phyloP scores from a whole-genome alignment of 1,139 yeast genomes.

The Scheffersomyces cryptocercus region DNA sequence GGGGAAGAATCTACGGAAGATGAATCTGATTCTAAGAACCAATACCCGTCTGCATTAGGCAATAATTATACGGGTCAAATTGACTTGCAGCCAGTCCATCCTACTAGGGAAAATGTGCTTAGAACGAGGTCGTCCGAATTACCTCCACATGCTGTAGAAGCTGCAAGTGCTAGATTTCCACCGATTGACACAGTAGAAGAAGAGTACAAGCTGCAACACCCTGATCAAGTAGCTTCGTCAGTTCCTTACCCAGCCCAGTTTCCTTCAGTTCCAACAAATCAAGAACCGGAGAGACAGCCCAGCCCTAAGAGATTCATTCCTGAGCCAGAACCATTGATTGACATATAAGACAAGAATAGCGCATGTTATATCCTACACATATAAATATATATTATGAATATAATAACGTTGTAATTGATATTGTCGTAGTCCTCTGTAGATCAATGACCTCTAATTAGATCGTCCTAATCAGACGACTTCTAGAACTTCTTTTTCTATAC shows the following conservation, averaged over 20 bases:
- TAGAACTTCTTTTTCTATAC: no score
- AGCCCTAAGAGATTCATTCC: conserved; percentile 13
- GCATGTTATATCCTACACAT: no score
- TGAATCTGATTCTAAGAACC: not conserved
- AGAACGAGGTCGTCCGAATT: conserved; percentile 14
- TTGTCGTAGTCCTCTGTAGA: conserved; percentile 3
- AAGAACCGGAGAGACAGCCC: conserved; percentile 2
- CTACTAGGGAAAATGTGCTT: conserved; percentile 1
- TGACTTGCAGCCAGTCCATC: not conserved
- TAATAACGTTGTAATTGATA: not conserved
- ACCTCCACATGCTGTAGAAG: conserved; percentile 15
- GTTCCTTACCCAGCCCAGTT: not conserved
- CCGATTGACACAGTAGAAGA: conserved; percentile 9
- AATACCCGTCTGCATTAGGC: not conserved
- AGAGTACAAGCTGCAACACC: conserved; percentile 5
- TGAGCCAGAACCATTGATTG: conserved; percentile 41
- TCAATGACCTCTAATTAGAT: not conserved
- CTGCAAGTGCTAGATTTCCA: conserved; percentile 15
- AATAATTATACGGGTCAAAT: not conserved
- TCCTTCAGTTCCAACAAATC: conserved; percentile 3
- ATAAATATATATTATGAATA: no score
- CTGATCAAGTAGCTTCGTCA: not conserved
- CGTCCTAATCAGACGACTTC: no score
- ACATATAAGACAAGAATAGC: conserved; percentile 18
- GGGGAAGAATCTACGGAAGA: not conserved